Conservation (phyloP, 1,139 yeast species). For the Yamadazyma conglobata region DNA sequence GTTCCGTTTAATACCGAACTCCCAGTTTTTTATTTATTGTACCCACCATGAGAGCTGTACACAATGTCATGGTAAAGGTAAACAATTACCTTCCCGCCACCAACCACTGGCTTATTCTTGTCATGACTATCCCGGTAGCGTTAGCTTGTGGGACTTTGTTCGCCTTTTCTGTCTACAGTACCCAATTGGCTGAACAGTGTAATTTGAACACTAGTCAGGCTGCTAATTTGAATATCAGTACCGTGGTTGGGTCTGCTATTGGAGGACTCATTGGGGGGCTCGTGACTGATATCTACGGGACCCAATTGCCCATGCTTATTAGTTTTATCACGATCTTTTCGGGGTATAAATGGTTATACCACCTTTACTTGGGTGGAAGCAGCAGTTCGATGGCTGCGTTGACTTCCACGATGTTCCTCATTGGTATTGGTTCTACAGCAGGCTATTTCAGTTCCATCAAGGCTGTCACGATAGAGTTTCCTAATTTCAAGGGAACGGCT, state of each 20-base stretch:
- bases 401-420: slow-evolving; percentile 27
- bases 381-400: slow-evolving; percentile 16
- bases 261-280: slow-evolving; percentile 33
- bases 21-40: neutral
- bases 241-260: slow-evolving; percentile 30
- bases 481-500: slow-evolving; percentile 30
- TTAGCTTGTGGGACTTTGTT: slow-evolving; percentile 33
- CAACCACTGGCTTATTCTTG: slow-evolving; percentile 26
- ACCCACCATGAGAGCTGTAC: slow-evolving; percentile 12
- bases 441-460: slow-evolving; percentile 35
- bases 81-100: slow-evolving; percentile 25
- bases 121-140: slow-evolving; percentile 30
- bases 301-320: slow-evolving; percentile 31
- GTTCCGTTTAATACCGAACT: too few species aligned
- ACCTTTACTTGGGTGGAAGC: slow-evolving; percentile 19
- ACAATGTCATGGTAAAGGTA: slow-evolving; percentile 11
- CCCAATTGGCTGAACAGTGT: slow-evolving; percentile 31
- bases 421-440: slow-evolving; percentile 32
- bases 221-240: slow-evolving; percentile 29
- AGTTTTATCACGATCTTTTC: slow-evolving; percentile 21
- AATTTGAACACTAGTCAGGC: slow-evolving; percentile 25
- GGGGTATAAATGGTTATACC: slow-evolving; percentile 29
- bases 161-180: slow-evolving; percentile 32
- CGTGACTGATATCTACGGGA: slow-evolving; percentile 31
- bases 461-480: slow-evolving; percentile 33